Percentiles rank a stretch among this genome's conserved stretches.
These are phyloP conservation scores for Trichoderma gamsii DNA, from an alignment of 495 filamentous ascomycete genomes.

Conservation along the genomic window DNA sequence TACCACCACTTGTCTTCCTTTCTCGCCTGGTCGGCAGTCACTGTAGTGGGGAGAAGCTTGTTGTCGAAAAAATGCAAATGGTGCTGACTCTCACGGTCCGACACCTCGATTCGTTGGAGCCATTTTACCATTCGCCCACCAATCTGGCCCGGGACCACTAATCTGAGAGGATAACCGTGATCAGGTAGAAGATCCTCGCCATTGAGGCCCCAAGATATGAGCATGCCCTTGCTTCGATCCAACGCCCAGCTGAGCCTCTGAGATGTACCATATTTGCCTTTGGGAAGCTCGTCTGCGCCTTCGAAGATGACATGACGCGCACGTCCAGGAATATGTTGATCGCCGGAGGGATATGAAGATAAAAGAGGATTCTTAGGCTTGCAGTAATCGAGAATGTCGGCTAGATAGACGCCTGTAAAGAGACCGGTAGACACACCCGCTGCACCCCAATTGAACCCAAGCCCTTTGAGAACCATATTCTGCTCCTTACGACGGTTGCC, in stretches of 20 bases:
- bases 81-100: constrained; percentile 74
- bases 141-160: constrained; percentile 88
- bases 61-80: constrained; percentile 99
- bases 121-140: constrained; percentile 94
- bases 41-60: constrained; percentile 81
- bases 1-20: constrained; percentile 74
- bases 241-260: constrained; percentile 84
- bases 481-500: constrained; percentile 94
- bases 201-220: constrained; percentile 92
- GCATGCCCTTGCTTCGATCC: constrained; percentile 77
- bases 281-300: constrained; percentile 83
- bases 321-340: background rate
- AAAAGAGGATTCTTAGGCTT: constrained; percentile 51
- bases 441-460: constrained; percentile 94
- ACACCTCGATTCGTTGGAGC: constrained; percentile 79
- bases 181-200: constrained; percentile 78
- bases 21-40: constrained; percentile 75
- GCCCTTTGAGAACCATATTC: constrained; percentile 84
- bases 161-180: constrained; percentile 79
- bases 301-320: constrained; percentile 91
- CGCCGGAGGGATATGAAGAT: background rate
- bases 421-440: constrained; percentile 85
- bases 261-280: constrained; percentile 86
- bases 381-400: constrained; percentile 64
- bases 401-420: constrained; percentile 78